These are phyloP conservation scores for Starmerella etchellsii DNA, from an alignment of 805 yeast genomes.

Conservation along the genomic window DNA sequence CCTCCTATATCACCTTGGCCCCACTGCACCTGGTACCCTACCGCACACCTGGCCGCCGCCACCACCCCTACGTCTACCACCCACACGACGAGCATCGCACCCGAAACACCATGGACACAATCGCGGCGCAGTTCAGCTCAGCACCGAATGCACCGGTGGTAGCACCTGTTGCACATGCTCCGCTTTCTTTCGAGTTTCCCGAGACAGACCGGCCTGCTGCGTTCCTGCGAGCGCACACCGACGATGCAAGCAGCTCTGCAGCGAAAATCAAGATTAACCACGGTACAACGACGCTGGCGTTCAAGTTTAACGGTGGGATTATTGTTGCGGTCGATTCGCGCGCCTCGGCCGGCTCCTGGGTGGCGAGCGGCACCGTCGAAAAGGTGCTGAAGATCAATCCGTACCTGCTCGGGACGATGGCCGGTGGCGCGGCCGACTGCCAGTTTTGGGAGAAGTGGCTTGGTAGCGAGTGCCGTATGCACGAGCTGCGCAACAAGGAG, in stretches of 20 bases:
- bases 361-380: constrained; percentile 94
- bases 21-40: no score
- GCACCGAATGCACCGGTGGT: constrained; percentile 4
- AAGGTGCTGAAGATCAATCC: constrained; percentile 96
- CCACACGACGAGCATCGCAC: no score
- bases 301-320: constrained; percentile 91
- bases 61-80: no score
- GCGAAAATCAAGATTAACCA: constrained; percentile 94
- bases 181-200: constrained; percentile 43
- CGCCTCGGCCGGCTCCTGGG: constrained; percentile 97
- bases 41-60: no score
- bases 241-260: constrained; percentile 83
- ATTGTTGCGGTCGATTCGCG: constrained; percentile 93
- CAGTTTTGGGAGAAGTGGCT: constrained; percentile 99
- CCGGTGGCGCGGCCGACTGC: constrained; percentile 99
- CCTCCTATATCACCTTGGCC: no score
- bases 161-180: neutral
- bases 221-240: constrained; percentile 94
- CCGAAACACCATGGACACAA: constrained; percentile 28
- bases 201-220: constrained; percentile 83
- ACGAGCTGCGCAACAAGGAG: constrained; percentile 87
- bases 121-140: constrained; percentile 21
- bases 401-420: constrained; percentile 90
- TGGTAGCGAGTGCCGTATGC: constrained; percentile 89
- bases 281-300: constrained; percentile 97